A percentile compares a stretch with the other conserved stretches of the same genome.
Evolutionary conservation across 2,329 filamentous ascomycete genomes (phyloP).

Genomic region (Grosmannia clavigera): DNA sequence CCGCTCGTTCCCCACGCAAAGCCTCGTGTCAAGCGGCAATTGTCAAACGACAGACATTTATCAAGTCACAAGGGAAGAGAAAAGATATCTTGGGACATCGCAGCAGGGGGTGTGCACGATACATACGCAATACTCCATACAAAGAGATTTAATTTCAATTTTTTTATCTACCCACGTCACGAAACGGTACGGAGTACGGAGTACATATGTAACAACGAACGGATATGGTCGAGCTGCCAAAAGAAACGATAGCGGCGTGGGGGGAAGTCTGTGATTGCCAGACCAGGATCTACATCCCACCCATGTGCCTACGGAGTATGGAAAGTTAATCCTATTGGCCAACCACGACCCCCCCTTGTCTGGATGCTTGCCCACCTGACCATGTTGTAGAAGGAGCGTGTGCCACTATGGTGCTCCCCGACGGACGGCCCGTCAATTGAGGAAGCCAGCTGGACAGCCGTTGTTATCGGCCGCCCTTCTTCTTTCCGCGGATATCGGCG

Average conservation of each 20-base stretch:
- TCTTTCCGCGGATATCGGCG: neutral
- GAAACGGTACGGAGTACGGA: neutral
- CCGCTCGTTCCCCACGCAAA: neutral
- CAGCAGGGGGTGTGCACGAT: no score
- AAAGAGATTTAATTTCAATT: no score
- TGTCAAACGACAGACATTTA: neutral
- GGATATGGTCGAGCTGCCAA: neutral
- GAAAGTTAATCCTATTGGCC: slow-evolving; percentile 8
- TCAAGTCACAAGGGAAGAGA: neutral
- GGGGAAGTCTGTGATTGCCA: neutral
- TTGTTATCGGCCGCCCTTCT: neutral
- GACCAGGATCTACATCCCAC: neutral
- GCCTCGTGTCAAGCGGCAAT: neutral
- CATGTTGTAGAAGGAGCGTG: neutral
- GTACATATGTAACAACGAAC: neutral
- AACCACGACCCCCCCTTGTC: neutral
- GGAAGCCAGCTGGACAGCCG: neutral
- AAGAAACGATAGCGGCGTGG: neutral
- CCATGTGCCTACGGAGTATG: slow-evolving; percentile 5
- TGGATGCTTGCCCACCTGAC: neutral
- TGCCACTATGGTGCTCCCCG: neutral
- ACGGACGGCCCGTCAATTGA: no score
- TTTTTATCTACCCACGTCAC: no score
- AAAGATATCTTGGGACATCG: no score
- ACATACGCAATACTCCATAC: no score